Evolutionary conservation across 176 grass and related monocot species (phyloP).

Genomic region (Oryza australiensis): DNA sequence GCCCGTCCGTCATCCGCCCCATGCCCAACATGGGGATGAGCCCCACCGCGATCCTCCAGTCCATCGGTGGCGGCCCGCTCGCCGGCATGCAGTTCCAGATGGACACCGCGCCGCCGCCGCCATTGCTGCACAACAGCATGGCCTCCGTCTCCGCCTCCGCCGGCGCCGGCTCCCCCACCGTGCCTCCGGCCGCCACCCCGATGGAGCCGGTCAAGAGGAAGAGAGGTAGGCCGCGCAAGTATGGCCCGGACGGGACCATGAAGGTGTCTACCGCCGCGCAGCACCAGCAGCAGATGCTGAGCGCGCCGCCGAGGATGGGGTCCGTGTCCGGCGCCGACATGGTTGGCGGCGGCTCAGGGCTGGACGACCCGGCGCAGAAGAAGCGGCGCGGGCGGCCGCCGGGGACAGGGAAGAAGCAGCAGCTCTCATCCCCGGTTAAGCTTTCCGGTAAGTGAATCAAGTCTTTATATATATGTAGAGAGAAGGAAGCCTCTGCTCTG

Average conservation of each 20-base stretch:
- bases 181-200: not conserved
- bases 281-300: constrained; percentile 42
- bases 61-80: constrained; percentile 43
- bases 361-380: constrained; percentile 54
- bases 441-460: constrained; percentile 7
- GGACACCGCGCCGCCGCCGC: constrained; percentile 32
- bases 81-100: constrained; percentile 63
- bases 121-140: constrained; percentile 31
- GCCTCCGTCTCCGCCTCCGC: not conserved
- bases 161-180: not conserved
- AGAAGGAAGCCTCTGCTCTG: not conserved
- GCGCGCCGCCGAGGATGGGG: constrained; percentile 24
- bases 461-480: not conserved
- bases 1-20: constrained; percentile 56
- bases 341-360: not conserved
- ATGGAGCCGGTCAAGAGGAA: constrained; percentile 61
- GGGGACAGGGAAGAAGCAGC: constrained; percentile 74
- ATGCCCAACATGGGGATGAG: constrained; percentile 72
- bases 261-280: constrained; percentile 6
- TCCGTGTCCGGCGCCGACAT: constrained; percentile 27
- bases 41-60: constrained; percentile 56
- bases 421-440: constrained; percentile 44
- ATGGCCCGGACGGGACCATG: constrained; percentile 72
- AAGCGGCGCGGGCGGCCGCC: constrained; percentile 69
- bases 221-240: constrained; percentile 79